phyloP scores from a whole-genome alignment of 2,329 filamentous ascomycete species.

The Diaporthe ampelina region DNA sequence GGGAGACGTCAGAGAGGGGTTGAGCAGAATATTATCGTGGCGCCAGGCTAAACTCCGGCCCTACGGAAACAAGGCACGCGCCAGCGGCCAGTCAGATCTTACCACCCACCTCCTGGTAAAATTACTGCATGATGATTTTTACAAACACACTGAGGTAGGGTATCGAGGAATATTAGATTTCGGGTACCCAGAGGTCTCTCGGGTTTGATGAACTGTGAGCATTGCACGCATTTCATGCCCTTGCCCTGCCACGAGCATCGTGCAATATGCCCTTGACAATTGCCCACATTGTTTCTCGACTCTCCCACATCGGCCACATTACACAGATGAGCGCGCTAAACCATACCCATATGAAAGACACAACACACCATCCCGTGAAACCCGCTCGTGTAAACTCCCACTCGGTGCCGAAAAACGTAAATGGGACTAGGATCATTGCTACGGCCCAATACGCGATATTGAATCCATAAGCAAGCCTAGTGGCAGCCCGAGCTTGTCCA shows the following conservation, averaged over 20 bases:
- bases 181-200: background rate
- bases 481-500: constrained; percentile 51
- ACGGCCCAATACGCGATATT: constrained; percentile 53
- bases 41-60: constrained; percentile 14
- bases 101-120: background rate
- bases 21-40: constrained; percentile 2
- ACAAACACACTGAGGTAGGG: background rate
- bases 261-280: constrained; percentile 42
- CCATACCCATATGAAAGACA: constrained; percentile 58
- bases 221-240: background rate
- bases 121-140: background rate
- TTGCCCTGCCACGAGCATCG: background rate
- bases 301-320: constrained; percentile 56
- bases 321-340: constrained; percentile 54
- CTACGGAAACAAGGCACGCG: background rate
- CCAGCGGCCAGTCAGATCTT: constrained; percentile 6
- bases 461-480: constrained; percentile 53
- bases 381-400: constrained; percentile 53
- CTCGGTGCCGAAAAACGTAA: constrained; percentile 54
- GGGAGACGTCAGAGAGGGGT: constrained; percentile 7
- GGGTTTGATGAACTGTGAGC: background rate
- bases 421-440: constrained; percentile 55
- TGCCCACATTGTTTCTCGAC: constrained; percentile 49
- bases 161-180: too few relatives aligned
- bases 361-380: constrained; percentile 56